Base-by-base conservation (phyloP, 306 rosid species). In the Sphenostylis stenocarpa region DNA sequence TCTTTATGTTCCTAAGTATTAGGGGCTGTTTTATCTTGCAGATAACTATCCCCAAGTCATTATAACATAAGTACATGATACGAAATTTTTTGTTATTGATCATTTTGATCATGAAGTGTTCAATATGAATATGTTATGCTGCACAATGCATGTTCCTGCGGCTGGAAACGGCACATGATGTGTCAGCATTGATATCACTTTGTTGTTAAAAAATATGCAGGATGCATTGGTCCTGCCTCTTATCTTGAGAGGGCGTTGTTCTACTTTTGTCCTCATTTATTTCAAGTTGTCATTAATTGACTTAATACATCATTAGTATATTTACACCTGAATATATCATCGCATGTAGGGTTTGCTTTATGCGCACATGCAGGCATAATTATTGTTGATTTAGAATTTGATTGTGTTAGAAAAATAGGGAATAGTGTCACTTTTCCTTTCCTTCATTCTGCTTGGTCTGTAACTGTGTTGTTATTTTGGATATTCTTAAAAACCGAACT, bases 71-170 rank as follows among this genome's bases (percentile, higher is more conserved):
- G 80, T 67, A 21, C 28, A n/a, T 67, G 31, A 21, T 73, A 55
- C 7, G 4, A 6, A 17, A 4, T 36, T 47, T 56, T 45, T 26
- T 45, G 70, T 23, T 57, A 11, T 45, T 34, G 36, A 39, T 56
- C 61, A 63, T 55, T 66, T 60, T 53, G 4, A 38, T 68, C 24
- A 20, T 67, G 44, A 76, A 66, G 26, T 63, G 7, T 44, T 76
- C 10, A 17, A 21, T 70, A 26, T 39, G 24, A 28, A n/a, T 49
- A n/a, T 39, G 24, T 6, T 70, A 7, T 39, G 56, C 49, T 58
- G 51, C 29, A 6, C 58, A 5, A 66, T 44, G 38, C 31, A 41
- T 72, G 29, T 34, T 61, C 44, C 49, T 51, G 62, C 28, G 2
- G 52, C 9, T 33, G 36, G 63, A 41, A 69, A 28, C 49, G 20